Conservation (phyloP, 371 early-diverging fungal species). For the Blyttiomyces sp. region DNA sequence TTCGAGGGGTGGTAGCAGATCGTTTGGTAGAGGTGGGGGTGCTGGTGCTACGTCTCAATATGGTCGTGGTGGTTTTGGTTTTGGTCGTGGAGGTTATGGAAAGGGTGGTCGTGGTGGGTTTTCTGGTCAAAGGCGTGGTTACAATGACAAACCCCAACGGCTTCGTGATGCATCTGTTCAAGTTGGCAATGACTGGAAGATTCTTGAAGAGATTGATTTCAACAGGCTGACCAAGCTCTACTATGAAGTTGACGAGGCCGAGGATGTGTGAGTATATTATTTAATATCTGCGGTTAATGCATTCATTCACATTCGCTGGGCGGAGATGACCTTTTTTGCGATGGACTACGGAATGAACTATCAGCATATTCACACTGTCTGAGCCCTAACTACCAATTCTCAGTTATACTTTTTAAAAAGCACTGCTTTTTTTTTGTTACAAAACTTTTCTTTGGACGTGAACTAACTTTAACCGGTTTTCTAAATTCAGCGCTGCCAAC, state of each 20-base stretch:
- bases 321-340: background rate
- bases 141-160: conserved; percentile 44
- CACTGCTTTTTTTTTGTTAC: conserved; percentile 4
- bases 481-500: conserved; percentile 44
- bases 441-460: background rate
- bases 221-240: conserved; percentile 78
- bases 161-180: conserved; percentile 84
- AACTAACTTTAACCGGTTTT: background rate
- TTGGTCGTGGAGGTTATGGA: conserved; percentile 14
- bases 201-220: conserved; percentile 93
- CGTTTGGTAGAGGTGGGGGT: conserved; percentile 33
- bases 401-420: too few species aligned
- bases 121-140: conserved; percentile 26
- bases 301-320: too few species aligned
- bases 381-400: conserved; percentile 10
- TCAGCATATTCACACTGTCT: conserved; percentile 55
- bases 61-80: conserved; percentile 32
- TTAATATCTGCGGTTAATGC: too few species aligned
- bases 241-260: conserved; percentile 71
- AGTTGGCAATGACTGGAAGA: conserved; percentile 86
- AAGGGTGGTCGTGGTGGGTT: conserved; percentile 28
- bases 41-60: conserved; percentile 19
- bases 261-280: conserved; percentile 63
- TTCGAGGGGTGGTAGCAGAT: conserved; percentile 35
- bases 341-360: conserved; percentile 3